Evolutionary conservation across 2,329 filamentous ascomycete species (phyloP).

Genomic region (Trichoderma sp.): DNA sequence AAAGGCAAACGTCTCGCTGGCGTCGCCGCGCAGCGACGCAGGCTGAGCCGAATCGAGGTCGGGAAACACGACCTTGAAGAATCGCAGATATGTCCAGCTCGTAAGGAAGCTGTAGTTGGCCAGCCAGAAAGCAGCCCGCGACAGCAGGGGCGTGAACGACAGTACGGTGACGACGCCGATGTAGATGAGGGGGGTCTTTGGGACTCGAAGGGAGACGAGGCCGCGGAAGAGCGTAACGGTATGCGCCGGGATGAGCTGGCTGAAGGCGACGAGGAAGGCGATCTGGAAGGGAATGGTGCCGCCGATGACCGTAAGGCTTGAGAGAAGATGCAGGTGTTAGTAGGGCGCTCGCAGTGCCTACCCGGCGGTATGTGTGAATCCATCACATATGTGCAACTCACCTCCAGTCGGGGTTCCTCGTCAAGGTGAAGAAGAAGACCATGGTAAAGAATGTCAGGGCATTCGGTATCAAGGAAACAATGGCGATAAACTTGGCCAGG

Average conservation of each 20-base stretch:
- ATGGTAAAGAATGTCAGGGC: constrained; percentile 72
- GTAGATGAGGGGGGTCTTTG: constrained; percentile 70
- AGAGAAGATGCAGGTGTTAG: not conserved
- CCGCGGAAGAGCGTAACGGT: constrained; percentile 93
- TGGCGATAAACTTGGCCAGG: constrained; percentile 84
- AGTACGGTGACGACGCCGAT: constrained; percentile 71
- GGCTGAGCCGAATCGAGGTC: constrained; percentile 66
- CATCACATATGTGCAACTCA: constrained; percentile 49
- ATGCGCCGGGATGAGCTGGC: constrained; percentile 95
- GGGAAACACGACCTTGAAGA: constrained; percentile 79
- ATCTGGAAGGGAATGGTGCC: constrained; percentile 90
- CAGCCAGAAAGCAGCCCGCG: constrained; percentile 77
- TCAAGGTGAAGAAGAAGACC: constrained; percentile 71
- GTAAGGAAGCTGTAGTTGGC: constrained; percentile 79
- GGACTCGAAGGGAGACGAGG: constrained; percentile 83
- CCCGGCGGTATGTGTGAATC: not conserved
- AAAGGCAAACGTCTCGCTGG: constrained; percentile 94
- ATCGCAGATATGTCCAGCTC: constrained; percentile 94
- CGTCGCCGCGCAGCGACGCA: constrained; percentile 76
- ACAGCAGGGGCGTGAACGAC: constrained; percentile 58
- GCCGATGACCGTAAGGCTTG: constrained; percentile 76
- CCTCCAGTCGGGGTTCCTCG: constrained; percentile 68
- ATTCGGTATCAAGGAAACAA: constrained; percentile 81
- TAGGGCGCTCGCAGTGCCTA: not conserved
- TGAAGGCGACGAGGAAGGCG: constrained; percentile 93